phyloP scores from a whole-genome alignment of 139 green algal genomes.

The Zygnema circumcarinatum region DNA sequence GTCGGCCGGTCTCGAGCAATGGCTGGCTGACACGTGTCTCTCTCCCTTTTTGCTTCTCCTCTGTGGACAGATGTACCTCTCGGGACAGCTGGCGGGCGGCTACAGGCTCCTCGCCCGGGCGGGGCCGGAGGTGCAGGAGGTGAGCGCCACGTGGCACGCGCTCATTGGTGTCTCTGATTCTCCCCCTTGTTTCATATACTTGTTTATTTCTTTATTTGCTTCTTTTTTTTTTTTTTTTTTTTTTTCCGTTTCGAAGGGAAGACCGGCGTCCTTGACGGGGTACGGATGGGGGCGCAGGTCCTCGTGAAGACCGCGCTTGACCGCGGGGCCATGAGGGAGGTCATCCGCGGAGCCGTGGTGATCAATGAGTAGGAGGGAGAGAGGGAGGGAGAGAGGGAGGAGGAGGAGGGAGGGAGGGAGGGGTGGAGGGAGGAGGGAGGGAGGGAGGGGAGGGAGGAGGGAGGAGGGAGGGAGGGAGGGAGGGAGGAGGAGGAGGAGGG shows the following conservation, averaged over 20 bases:
- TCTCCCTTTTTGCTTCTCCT: not conserved
- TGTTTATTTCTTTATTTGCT: not conserved
- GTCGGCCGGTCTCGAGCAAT: not conserved
- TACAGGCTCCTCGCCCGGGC: slow-evolving; percentile 12
- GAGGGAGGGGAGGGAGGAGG: no score
- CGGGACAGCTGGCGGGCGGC: not conserved
- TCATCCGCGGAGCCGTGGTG: not conserved
- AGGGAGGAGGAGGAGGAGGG: no score
- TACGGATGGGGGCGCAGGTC: not conserved
- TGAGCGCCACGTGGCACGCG: not conserved
- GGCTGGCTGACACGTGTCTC: not conserved
- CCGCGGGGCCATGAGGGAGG: not conserved
- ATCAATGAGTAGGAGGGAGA: not conserved
- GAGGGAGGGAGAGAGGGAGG: no score
- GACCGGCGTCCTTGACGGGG: not conserved
- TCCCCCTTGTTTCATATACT: not conserved
- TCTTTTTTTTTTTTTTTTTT: not conserved
- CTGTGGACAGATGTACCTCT: slow-evolving; percentile 8
- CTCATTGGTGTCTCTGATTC: not conserved
- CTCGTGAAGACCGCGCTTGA: not conserved
- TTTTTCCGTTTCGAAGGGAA: not conserved
- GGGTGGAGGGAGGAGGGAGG: no score
- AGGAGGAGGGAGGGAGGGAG: no score
- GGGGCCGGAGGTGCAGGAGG: slow-evolving; percentile 12
- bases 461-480: no score